These are phyloP conservation scores for Geopyxis carbonaria DNA, from an alignment of 495 filamentous ascomycete genomes.

Conservation along the genomic window DNA sequence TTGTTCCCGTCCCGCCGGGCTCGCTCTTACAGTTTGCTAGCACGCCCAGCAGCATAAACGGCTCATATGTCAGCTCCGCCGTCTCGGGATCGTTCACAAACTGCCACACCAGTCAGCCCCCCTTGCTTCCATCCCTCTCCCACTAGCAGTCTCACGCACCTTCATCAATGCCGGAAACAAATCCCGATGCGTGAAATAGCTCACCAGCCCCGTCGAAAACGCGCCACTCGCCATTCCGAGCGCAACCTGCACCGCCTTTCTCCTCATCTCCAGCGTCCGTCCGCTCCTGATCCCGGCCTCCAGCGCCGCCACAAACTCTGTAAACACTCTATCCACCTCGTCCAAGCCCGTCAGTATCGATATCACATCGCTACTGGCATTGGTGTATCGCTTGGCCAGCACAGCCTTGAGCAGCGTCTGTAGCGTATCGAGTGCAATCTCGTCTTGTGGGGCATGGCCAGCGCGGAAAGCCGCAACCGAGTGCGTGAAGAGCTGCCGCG, in stretches of 20 bases:
- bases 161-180: constrained; percentile 90
- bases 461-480: constrained; percentile 52
- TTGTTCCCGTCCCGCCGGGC: not conserved
- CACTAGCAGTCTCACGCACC: constrained; percentile 34
- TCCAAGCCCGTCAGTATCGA: constrained; percentile 73
- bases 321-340: constrained; percentile 67
- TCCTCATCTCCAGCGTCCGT: constrained; percentile 48
- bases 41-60: constrained; percentile 72
- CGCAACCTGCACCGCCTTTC: constrained; percentile 64
- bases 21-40: constrained; percentile 52
- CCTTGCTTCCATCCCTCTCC: not conserved
- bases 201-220: constrained; percentile 81
- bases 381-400: constrained; percentile 80
- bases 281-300: constrained; percentile 71
- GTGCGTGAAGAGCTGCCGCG: constrained; percentile 57
- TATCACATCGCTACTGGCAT: constrained; percentile 90
- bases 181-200: constrained; percentile 90
- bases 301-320: constrained; percentile 69
- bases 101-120: constrained; percentile 31
- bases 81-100: constrained; percentile 69
- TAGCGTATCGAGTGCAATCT: constrained; percentile 81
- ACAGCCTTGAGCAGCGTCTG: constrained; percentile 69
- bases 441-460: constrained; percentile 43
- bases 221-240: constrained; percentile 77
- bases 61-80: constrained; percentile 43